Evolutionary conservation across 2,329 filamentous ascomycete genomes (phyloP), one percentile per base, ranked within the genome.

Genomic region (Venturia carpophila): DNA sequence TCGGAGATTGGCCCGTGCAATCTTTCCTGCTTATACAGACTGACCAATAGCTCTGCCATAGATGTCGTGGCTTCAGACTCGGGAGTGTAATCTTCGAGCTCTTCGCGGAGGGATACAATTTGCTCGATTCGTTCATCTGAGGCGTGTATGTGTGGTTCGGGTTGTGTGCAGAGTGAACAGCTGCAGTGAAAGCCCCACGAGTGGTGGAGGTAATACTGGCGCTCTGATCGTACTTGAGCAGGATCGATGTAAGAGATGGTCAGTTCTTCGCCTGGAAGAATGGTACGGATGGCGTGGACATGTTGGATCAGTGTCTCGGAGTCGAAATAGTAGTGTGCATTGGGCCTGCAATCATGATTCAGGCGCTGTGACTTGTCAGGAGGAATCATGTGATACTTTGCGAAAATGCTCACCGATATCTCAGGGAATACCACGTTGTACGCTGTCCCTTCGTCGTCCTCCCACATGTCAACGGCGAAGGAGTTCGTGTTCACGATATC

Each of bases 311-410:
- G 70, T 0, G 74, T 76, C 5, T 65, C 65, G 13, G 72, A 69
- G 65, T 78, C 74, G 62, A 76, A 75, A 60, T 75, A 74, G 68
- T 76, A 78, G 21, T 71, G 73, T 47, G 71, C 74, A 67, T 78
- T 79, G 27, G 77, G 77, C n/a, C 72, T 71, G 66, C 77, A 79
- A 64, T 75, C 76, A 67, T 79, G 77, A 65, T 79, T 79, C 64
- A 79, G 69, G 2, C 76, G 71, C 47, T 67, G 34, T 61, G 21
- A 24, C n/a, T 58, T 10, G 37, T 49, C 60, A 65, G n/a, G 19
- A 65, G 39, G 11, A 3, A 13, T 11, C n/a, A 41, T n/a, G 24
- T 13, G 2, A 2, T 30, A 19, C 39, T 30, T 42, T 49, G 9
- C 13, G 43, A 52, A 30, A 21, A 21, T 21, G 30, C 65, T 39